Evolutionary conservation across 1,139 yeast genomes (phyloP), one percentile per base, ranked within the genome.

Genomic region (Arxiozyma bovina): DNA sequence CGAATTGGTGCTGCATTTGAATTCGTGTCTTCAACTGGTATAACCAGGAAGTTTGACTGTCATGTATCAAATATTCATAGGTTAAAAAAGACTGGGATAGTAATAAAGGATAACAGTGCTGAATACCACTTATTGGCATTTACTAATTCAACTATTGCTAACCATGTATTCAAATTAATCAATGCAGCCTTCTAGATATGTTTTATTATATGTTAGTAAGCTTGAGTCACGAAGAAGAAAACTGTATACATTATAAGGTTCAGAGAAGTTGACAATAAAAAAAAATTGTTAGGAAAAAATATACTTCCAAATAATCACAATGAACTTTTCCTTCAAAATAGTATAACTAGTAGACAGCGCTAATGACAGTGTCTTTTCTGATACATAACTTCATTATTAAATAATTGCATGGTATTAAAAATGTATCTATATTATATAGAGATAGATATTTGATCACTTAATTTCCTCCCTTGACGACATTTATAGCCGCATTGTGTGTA

Each of bases 171-270:
- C 48, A 59, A 55, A n/a, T 44, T 64, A 48, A 54, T 62, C 15
- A 80, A 84, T 72, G 81, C 84, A 3, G 43, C n/a, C 3, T 23
- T 46, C 15, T 51, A 43, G 41, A 20, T 4, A 23, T n/a, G 12
- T 8, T 1, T 20, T 18, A 20, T 45, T 15, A 34, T 30, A 8
- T 5, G 12, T 34, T 4, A 9, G 4, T 34, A 34, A 12, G 12
- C 4, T 34, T 3, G 4, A 12, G 4, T 25, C 8, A 30, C 15
- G 40, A 15, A 15, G 4, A 34, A 34, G 12, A 12, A 34, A 34
- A 8, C 30, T n/a, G 40, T 34, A 15, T 17, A 34, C 11, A 34
- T 9, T 27, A 27, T 27, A 27, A 27, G 11, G 30, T 27, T 27
- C 8, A 7, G 9, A 27, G 11, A 27, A 27, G 30, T 2, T 27